Base-by-base conservation (phyloP, 768 basidiomycete genomes). In the Zangia roseola region DNA sequence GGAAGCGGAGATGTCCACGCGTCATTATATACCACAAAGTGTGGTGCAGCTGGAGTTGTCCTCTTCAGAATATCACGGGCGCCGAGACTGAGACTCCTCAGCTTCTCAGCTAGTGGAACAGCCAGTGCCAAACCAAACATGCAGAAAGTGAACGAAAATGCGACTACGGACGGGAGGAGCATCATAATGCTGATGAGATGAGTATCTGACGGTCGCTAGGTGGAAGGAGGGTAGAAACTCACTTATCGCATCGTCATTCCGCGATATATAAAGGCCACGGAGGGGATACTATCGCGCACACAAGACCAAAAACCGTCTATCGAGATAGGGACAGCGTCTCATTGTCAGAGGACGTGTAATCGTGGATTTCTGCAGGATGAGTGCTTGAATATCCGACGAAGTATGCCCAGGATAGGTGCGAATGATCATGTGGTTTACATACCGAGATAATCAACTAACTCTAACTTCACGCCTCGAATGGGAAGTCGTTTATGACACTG, bases 1-100 rank as follows among this genome's bases (percentile, higher is more conserved):
- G 83, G 82, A 19, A 61, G 59, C 2, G 76, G 74, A 35, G 63
- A 61, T 8, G 76, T 72, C 49, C 64, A 81, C 20, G 61, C 54
- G 43, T 75, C 74, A 40, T 64, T 63, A 51, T 74, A 74, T 16
- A 65, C 55, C 14, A 72, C 46, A 36, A 69, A 84, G 57, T 78
- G 74, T 21, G 82, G 82, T 5, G 78, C 70, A 20, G 73, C 72
- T 4, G 72, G 70, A 5, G 48, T 43, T 4, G 55, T 40, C 38
- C 38, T 47, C 52, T 47, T 46, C 35, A 56, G 26, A 9, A 59
- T 26, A 25, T 42, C 50, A 28, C 45, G 48, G 24, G 58, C 58
- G 14, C 47, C 31, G 0, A 47, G 47, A 36, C 48, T 59, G 40
- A 59, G 49, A 31, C 35, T 23, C 16, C 38, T 43, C 31, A 59